A percentile compares a stretch with the other conserved stretches of the same genome.
Evolutionary conservation across 768 basidiomycete species (phyloP).

Genomic region (Favolaschia claudopus): DNA sequence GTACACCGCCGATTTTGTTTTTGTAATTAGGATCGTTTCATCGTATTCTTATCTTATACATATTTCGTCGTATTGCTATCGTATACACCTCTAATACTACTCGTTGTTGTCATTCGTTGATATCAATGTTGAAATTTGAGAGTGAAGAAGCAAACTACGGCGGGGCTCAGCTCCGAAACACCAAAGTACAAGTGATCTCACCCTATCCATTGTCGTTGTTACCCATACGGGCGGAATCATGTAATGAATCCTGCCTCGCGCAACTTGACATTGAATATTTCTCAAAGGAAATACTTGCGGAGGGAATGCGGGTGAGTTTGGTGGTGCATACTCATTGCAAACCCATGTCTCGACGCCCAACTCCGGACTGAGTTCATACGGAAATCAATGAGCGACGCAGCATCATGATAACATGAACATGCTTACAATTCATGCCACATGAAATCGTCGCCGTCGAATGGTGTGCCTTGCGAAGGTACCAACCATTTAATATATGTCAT

Average conservation of each 20-base stretch:
- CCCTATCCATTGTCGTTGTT: conserved; percentile 26
- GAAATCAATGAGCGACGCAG: too few species aligned
- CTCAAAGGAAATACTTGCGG: conserved; percentile 23
- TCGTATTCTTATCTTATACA: too few species aligned
- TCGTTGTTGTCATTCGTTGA: too few species aligned
- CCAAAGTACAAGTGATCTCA: background rate
- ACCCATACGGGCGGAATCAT: conserved; percentile 28
- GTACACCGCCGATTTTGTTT: too few species aligned
- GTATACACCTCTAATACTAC: too few species aligned
- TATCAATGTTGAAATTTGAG: too few species aligned
- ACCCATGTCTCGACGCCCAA: conserved; percentile 28
- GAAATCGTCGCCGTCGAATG: conserved; percentile 5
- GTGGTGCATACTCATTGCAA: conserved; percentile 7
- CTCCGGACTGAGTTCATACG: conserved; percentile 24
- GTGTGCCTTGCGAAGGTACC: background rate
- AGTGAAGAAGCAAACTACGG: too few species aligned
- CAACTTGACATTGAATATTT: conserved; percentile 25
- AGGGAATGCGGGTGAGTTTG: conserved; percentile 1
- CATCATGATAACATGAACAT: too few species aligned
- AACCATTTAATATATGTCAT: conserved; percentile 2
- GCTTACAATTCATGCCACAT: conserved; percentile 31
- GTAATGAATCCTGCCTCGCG: conserved; percentile 12
- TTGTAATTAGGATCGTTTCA: too few species aligned
- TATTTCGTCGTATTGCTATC: too few species aligned
- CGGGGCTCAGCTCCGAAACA: too few species aligned